phyloP scores from a whole-genome alignment of 441 rosid species.

The Adansonia gregorii region DNA sequence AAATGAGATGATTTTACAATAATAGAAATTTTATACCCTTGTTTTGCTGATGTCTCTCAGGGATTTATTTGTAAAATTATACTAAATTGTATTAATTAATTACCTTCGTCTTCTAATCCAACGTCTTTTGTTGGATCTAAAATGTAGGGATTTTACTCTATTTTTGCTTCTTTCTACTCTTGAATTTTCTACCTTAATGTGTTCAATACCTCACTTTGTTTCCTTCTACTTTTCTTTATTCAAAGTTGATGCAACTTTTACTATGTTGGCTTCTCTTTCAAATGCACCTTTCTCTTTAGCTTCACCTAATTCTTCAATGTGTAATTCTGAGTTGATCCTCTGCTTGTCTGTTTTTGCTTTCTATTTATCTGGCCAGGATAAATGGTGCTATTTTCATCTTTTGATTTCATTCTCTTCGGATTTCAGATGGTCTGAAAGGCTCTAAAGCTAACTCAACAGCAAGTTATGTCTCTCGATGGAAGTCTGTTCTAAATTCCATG shows the following conservation, averaged over 20 bases:
- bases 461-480: conserved; percentile 68
- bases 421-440: conserved; percentile 61
- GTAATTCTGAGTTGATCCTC: conserved; percentile 1
- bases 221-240: neutral
- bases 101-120: neutral
- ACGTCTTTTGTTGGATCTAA: too few relatives aligned
- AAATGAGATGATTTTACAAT: neutral
- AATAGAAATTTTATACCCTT: too few relatives aligned
- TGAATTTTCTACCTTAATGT: neutral
- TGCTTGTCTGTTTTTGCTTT: conserved; percentile 12
- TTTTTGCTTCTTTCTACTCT: neutral
- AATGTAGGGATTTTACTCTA: too few relatives aligned
- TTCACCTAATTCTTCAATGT: neutral
- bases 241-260: neutral
- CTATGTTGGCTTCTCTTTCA: neutral
- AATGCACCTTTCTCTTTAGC: neutral
- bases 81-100: neutral
- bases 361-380: conserved; percentile 1
- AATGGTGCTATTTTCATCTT: conserved; percentile 16
- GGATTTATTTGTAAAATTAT: conserved; percentile 9
- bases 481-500: conserved; percentile 67
- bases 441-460: conserved; percentile 43
- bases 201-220: neutral
- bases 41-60: neutral
- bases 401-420: conserved; percentile 22